phyloP scores from a whole-genome alignment of 2,329 filamentous ascomycete genomes.

The Esteya vermicola region DNA sequence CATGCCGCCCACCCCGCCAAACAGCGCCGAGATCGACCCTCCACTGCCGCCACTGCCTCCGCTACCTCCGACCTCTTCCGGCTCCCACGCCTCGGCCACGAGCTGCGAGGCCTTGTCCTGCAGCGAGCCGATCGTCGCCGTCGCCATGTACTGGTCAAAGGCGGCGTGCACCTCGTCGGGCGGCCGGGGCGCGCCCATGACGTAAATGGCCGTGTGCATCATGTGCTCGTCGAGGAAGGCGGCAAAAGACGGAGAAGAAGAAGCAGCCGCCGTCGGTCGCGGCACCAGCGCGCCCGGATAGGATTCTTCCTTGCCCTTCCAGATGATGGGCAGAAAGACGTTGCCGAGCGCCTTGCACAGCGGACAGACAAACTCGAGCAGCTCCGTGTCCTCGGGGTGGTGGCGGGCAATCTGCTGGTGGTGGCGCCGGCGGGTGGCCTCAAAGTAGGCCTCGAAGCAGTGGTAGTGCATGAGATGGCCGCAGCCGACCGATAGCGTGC shows the following conservation, averaged over 20 bases:
- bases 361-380: conserved; percentile 89
- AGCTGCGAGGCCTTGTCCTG: conserved; percentile 23
- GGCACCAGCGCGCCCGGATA: conserved; percentile 60
- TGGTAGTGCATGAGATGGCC: conserved; percentile 98
- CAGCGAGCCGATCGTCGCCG: conserved; percentile 23
- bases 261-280: no score
- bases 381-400: conserved; percentile 67
- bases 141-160: conserved; percentile 24
- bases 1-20: neutral
- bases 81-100: conserved; percentile 29
- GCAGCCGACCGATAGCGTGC: conserved; percentile 79
- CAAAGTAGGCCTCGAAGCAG: conserved; percentile 86
- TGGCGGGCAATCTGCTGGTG: conserved; percentile 86
- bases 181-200: conserved; percentile 20
- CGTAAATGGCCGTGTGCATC: conserved; percentile 23
- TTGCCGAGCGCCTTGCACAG: conserved; percentile 95
- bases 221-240: conserved; percentile 53
- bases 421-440: conserved; percentile 72
- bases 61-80: neutral
- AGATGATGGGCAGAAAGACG: conserved; percentile 84
- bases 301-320: conserved; percentile 81
- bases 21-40: no score
- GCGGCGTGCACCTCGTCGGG: conserved; percentile 19
- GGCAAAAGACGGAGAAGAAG: conserved; percentile 49
- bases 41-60: neutral